phyloP scores from a whole-genome alignment of 75 land plant genomes.

The Cupressus sempervirens region DNA sequence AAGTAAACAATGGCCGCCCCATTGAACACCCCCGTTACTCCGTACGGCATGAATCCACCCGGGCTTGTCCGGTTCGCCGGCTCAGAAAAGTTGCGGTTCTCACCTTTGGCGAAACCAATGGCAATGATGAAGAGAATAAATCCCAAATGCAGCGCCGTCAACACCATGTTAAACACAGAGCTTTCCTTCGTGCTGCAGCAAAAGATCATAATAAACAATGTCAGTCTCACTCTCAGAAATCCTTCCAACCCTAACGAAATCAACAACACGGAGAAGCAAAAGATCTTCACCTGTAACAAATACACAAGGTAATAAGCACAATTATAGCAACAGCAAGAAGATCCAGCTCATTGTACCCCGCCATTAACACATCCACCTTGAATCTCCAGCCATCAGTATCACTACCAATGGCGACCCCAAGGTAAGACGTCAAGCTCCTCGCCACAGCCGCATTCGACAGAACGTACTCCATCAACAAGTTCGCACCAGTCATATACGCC shows the following conservation, averaged over 20 bases:
- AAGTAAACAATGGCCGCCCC: constrained; percentile 89
- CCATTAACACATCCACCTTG: constrained; percentile 36
- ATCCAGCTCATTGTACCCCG: constrained; percentile 71
- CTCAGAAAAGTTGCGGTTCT: constrained; percentile 44
- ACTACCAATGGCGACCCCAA: constrained; percentile 55
- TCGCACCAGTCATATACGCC: constrained; percentile 85
- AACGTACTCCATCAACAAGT: constrained; percentile 89
- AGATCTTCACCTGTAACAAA: constrained; percentile 63
- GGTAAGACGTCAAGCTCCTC: constrained; percentile 66
- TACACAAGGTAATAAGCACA: constrained; percentile 53
- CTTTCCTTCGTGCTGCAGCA: constrained; percentile 75
- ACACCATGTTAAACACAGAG: constrained; percentile 69
- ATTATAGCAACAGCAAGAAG: constrained; percentile 67
- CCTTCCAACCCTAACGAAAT: neutral
- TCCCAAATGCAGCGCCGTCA: constrained; percentile 61
- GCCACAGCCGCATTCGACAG: constrained; percentile 92
- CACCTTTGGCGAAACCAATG: constrained; percentile 72
- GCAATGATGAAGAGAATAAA: constrained; percentile 75
- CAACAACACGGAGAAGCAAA: neutral
- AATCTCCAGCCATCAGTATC: constrained; percentile 50
- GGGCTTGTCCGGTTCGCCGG: constrained; percentile 43
- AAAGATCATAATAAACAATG: neutral
- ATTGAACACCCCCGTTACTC: constrained; percentile 65
- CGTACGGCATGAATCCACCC: constrained; percentile 77
- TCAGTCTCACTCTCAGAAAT: neutral